phyloP scores from a whole-genome alignment of 164 flowering plant genomes.

The Annona squamosa region DNA sequence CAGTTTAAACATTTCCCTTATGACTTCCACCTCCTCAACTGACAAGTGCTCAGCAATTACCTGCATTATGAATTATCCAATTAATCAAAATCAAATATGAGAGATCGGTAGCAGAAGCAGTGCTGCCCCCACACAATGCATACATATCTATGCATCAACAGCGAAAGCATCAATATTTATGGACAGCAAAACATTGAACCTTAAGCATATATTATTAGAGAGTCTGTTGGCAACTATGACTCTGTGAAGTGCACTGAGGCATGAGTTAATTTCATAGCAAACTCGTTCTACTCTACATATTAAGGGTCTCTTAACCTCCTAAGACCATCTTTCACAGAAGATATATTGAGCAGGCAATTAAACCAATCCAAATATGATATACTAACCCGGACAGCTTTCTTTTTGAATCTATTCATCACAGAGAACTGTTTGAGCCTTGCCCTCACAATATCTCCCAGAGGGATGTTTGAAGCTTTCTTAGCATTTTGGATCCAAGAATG shows the following conservation, averaged over 20 bases:
- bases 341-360: background rate
- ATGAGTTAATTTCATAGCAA: background rate
- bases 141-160: too few relatives aligned
- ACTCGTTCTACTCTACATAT: background rate
- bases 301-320: background rate
- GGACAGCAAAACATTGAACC: too few relatives aligned
- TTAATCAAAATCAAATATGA: slow-evolving; percentile 8
- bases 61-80: slow-evolving; percentile 36
- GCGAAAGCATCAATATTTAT: too few relatives aligned
- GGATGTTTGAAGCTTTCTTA: slow-evolving; percentile 96
- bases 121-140: background rate
- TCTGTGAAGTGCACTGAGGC: background rate
- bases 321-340: background rate
- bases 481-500: slow-evolving; percentile 95
- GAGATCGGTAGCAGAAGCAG: background rate
- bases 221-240: background rate
- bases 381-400: slow-evolving; percentile 87
- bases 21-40: slow-evolving; percentile 83
- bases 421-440: slow-evolving; percentile 95
- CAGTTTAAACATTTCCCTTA: slow-evolving; percentile 81
- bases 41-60: slow-evolving; percentile 93
- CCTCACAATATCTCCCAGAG: slow-evolving; percentile 93
- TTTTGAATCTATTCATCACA: slow-evolving; percentile 90
- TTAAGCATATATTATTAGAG: too few relatives aligned
- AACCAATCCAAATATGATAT: slow-evolving; percentile 4